These are phyloP conservation scores for Triadica sebifera DNA, from an alignment of 345 rosid genomes.

Conservation along the genomic window DNA sequence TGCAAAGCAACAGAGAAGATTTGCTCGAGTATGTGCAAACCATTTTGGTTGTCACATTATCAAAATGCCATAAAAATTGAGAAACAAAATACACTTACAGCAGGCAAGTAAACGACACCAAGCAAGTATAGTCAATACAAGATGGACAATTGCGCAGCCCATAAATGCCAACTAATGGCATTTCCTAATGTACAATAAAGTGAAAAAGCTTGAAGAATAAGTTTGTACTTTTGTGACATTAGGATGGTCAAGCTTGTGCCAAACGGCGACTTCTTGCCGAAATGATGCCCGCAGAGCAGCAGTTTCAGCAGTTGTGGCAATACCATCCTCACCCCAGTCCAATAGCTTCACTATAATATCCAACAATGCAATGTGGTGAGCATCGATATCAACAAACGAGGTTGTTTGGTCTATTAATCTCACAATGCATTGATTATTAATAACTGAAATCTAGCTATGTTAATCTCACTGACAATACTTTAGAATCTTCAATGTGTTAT, in stretches of 20 bases:
- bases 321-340: conserved; percentile 89
- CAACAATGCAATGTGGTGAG: conserved; percentile 15
- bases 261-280: conserved; percentile 87
- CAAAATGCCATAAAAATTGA: neutral
- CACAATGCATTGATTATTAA: neutral
- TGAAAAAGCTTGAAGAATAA: conserved; percentile 12
- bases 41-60: no score
- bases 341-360: conserved; percentile 66
- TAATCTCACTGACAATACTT: neutral
- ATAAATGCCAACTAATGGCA: neutral
- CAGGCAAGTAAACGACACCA: neutral
- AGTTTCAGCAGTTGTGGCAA: conserved; percentile 60
- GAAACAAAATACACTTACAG: neutral
- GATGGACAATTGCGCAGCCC: conserved; percentile 3
- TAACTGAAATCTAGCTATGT: neutral
- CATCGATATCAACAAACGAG: conserved; percentile 11
- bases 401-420: neutral
- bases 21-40: neutral
- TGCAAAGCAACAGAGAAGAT: conserved; percentile 2
- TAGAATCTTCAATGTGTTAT: neutral
- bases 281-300: conserved; percentile 76
- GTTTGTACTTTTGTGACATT: conserved; percentile 77
- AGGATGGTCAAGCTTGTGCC: conserved; percentile 91
- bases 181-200: neutral
- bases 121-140: conserved; percentile 1